Conservation (phyloP, 257 asterid species). For the Ehretia macrophylla region DNA sequence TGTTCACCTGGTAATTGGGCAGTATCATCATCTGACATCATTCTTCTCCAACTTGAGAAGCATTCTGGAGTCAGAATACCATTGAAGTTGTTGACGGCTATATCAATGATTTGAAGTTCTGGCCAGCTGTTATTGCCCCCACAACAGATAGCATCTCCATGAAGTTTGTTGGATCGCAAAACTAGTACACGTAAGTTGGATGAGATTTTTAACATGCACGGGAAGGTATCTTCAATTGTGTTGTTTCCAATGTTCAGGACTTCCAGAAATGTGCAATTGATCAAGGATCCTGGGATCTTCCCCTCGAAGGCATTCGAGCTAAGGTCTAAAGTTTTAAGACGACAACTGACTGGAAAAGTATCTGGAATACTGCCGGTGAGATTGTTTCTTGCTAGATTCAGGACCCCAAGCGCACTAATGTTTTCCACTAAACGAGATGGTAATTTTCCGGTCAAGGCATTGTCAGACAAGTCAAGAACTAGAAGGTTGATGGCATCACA, state of each 20-base stretch:
- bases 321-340: conserved; percentile 39
- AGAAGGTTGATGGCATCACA: conserved; percentile 38
- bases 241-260: conserved; percentile 43
- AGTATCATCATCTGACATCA: conserved; percentile 23
- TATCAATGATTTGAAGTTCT: conserved; percentile 56
- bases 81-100: conserved; percentile 50
- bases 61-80: conserved; percentile 30
- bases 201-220: conserved; percentile 22
- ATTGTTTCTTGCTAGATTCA: conserved; percentile 14
- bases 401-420: conserved; percentile 9
- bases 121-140: conserved; percentile 36
- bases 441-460: conserved; percentile 33
- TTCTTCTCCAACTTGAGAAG: conserved; percentile 38
- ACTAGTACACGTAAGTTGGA: conserved; percentile 53
- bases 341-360: conserved; percentile 25
- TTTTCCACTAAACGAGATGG: conserved; percentile 38
- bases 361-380: conserved; percentile 33
- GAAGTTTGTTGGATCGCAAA: conserved; percentile 41
- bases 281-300: conserved; percentile 35
- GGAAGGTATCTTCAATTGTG: conserved; percentile 20
- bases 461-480: conserved; percentile 52
- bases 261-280: conserved; percentile 30
- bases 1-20: conserved; percentile 12
- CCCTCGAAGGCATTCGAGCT: conserved; percentile 36
- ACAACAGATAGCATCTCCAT: conserved; percentile 36